These are phyloP conservation scores for Thuidium tamariscinum DNA, from an alignment of 225 moss, liverwort and hornwort species.

Conservation along the genomic window DNA sequence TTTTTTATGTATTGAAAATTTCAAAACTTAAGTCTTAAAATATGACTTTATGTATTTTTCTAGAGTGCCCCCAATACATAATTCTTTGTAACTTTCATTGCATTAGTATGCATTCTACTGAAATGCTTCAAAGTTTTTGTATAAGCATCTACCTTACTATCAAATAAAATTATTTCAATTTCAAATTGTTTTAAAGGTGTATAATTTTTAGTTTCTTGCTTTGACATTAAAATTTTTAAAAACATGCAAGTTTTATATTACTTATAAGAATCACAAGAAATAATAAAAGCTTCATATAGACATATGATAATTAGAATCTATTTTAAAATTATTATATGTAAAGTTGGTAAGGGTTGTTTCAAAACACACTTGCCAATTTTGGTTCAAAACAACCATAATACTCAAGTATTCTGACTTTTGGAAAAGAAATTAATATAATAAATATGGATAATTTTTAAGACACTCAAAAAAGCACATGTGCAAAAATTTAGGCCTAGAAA, in stretches of 20 bases:
- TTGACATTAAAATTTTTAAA: background rate
- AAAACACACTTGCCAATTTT: too few species aligned
- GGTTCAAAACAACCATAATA: too few species aligned
- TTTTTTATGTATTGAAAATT: background rate
- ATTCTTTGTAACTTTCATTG: background rate
- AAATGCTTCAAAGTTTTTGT: background rate
- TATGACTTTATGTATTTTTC: accelerated
- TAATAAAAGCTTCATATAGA: background rate
- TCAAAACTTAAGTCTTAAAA: background rate
- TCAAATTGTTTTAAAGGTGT: too few species aligned
- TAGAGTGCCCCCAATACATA: background rate
- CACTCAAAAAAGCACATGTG: too few species aligned
- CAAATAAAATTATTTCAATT: background rate
- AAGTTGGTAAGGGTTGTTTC: too few species aligned
- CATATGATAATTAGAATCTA: background rate
- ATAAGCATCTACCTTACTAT: too few species aligned
- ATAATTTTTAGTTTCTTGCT: background rate
- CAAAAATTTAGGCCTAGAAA: too few species aligned
- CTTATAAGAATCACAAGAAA: background rate
- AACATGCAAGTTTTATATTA: background rate
- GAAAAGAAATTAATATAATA: too few species aligned
- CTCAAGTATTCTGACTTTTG: too few species aligned
- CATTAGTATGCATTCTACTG: accelerated
- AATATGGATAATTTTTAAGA: too few species aligned
- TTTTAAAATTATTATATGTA: background rate